Evolutionary conservation across 2,329 filamentous ascomycete species (phyloP).

Genomic region (Fusarium austroafricanum): DNA sequence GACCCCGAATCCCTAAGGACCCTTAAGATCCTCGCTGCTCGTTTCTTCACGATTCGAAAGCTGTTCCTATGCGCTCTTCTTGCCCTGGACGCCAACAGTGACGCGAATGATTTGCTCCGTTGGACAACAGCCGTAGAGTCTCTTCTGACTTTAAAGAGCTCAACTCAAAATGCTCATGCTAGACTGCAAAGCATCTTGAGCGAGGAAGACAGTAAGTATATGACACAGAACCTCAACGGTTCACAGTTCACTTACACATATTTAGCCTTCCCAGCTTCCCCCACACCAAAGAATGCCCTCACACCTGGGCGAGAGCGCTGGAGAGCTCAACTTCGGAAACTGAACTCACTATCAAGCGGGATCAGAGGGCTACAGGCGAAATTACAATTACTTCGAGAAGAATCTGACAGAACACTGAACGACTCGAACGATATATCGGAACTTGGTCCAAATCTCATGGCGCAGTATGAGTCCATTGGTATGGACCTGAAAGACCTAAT

Average conservation of each 20-base stretch:
- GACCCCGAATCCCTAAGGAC: slow-evolving; percentile 82
- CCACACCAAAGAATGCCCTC: slow-evolving; percentile 69
- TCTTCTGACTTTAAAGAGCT: slow-evolving; percentile 72
- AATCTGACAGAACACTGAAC: slow-evolving; percentile 83
- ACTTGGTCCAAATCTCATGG: slow-evolving; percentile 80
- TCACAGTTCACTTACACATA: slow-evolving; percentile 19
- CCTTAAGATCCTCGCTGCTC: slow-evolving; percentile 83
- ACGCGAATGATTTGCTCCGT: slow-evolving; percentile 78
- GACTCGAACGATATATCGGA: slow-evolving; percentile 78
- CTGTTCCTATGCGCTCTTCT: slow-evolving; percentile 90
- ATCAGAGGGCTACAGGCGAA: slow-evolving; percentile 95
- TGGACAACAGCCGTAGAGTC: slow-evolving; percentile 84
- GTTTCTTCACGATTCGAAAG: slow-evolving; percentile 83
- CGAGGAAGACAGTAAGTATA: slow-evolving; percentile 79
- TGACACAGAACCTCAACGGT: background rate
- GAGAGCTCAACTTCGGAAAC: slow-evolving; percentile 86
- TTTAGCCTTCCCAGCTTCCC: slow-evolving; percentile 64
- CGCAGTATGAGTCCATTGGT: slow-evolving; percentile 95
- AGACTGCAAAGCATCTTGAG: slow-evolving; percentile 76
- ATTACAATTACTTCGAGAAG: slow-evolving; percentile 89
- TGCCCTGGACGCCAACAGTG: slow-evolving; percentile 84
- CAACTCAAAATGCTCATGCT: slow-evolving; percentile 71
- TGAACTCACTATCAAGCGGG: slow-evolving; percentile 88
- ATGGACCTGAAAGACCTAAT: slow-evolving; percentile 83
- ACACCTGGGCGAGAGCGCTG: slow-evolving; percentile 85